Evolutionary conservation across 2,329 filamentous ascomycete species (phyloP), one percentile per base, ranked within the genome.

Genomic region (Colletotrichum lupini): DNA sequence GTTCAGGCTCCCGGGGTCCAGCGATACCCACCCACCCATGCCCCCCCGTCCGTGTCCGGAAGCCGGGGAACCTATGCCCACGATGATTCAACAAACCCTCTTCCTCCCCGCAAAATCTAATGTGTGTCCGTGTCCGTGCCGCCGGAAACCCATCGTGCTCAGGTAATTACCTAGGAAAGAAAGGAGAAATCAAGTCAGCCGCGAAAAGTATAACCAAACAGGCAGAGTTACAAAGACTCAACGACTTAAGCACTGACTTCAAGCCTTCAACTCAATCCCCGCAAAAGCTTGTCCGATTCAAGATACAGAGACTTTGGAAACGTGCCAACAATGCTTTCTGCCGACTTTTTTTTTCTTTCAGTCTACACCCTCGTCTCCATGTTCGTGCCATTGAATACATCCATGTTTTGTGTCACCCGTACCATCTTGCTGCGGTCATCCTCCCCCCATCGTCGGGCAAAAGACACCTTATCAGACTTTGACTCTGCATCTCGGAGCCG

Each of bases 81-180:
- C 22, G n/a, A 32, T 22, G 8, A 7, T 46, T 26, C 30, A 14
- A 28, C 61, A 64, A n/a, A 28, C 28, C 16, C 12, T 46, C 26
- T 37, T 55, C 28, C 26, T 14, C 61, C 61, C 61, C 61, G 61
- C 61, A 56, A 64, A 56, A 64, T 64, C 61, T 37, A 14, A n/a
- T 8, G 19, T 52, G 37, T 16, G 37, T 42, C 37, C 59, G 12
- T 52, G 60, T 53, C 19, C 30, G 32, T 35, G 32, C 32, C 32
- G 11, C 42, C 24, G 42, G 11, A 32, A 63, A 32, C 42, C 52
- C 37, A 42, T 42, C 14, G 37, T 19, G 5, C 14, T 16, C 37
- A 7, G 14, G 12, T 16, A 16, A 16, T 42, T 42, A 16, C 14
- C 19, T 42, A 16, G 37, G 22, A 3, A 26, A 24, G 46, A 63